Percentiles rank a stretch among this genome's conserved stretches.
phyloP scores from a whole-genome alignment of 1,139 yeast genomes.

The Kurtzmaniella natalensis region DNA sequence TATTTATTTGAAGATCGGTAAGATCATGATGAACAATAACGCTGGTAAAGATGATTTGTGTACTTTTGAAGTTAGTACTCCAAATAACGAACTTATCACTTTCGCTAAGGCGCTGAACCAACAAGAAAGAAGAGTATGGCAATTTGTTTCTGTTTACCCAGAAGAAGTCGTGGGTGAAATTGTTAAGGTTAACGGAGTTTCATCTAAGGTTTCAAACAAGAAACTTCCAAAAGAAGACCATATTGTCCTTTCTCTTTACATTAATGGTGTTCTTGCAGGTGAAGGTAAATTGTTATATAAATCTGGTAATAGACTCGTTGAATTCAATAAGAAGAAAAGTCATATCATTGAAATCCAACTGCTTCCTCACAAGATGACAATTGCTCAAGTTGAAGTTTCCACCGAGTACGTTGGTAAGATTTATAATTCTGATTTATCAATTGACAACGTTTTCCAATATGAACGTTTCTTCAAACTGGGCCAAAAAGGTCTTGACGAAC shows the following conservation, averaged over 20 bases:
- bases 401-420: conserved; percentile 69
- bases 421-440: conserved; percentile 57
- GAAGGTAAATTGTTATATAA: conserved; percentile 45
- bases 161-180: conserved; percentile 73
- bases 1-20: conserved; percentile 55
- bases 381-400: conserved; percentile 53
- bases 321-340: conserved; percentile 33
- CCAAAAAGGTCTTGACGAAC: conserved; percentile 42
- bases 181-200: conserved; percentile 55
- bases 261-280: conserved; percentile 62
- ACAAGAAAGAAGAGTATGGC: conserved; percentile 53
- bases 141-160: conserved; percentile 71
- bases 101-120: conserved; percentile 73
- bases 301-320: conserved; percentile 38
- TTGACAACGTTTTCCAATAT: conserved; percentile 57
- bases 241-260: conserved; percentile 54
- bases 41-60: conserved; percentile 35
- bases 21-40: conserved; percentile 31
- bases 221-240: conserved; percentile 47
- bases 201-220: conserved; percentile 28
- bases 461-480: conserved; percentile 41
- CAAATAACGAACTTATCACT: conserved; percentile 43
- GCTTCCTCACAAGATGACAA: conserved; percentile 28
- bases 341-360: conserved; percentile 35
- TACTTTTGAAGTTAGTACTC: conserved; percentile 46